Base-by-base conservation (phyloP, 768 basidiomycete genomes). In the Mycena indigotica region DNA sequence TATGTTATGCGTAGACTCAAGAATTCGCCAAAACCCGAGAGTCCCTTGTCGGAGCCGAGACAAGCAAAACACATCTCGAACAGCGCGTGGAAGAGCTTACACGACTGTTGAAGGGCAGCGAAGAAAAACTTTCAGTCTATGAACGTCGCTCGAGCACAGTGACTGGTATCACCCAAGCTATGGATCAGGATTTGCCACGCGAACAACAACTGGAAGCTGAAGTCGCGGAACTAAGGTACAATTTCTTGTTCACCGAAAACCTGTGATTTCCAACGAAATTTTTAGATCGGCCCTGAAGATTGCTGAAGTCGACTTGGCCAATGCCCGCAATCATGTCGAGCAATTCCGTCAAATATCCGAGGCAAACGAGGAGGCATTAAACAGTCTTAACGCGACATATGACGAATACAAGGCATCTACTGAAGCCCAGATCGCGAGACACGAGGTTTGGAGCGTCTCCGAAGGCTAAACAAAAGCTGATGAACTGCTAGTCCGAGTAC, bases 301-400 rank as follows among this genome's bases (percentile, higher is more conserved):
- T 2, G 79, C 87, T 2, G 86, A 94, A 70, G 80, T 90, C 23
- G 93, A 94, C 62, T 80, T 93, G 30, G 78, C 84, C 10, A 76
- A 84, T 19, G 87, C 91, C 1, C 81, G 82, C 54, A 82, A 74
- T 44, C 90, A 93, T 66, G 86, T 88, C 26, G 83, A 89, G 57
- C 93, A 95, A 69, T 95, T 89, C 83, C 84, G 91, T 67, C 86
- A 89, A 62, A 94, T 95, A 64, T 89, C 88, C 59, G 83, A 87
- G 66, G 88, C 91, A 0, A 93, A 83, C 64, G 93, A 95, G 69
- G 81, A 81, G 60, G 90, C 92, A 8, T 76, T 95, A 5, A 77
- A 82, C 26, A 81, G 82, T 28, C 72, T 94, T 40, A 91, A 86
- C 55, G 64, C 75, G 0, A 92, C 89, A 0, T 86, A 87, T 61